These are phyloP conservation scores for Casuarina equisetifolia DNA, from an alignment of 306 rosid genomes.

Conservation along the genomic window DNA sequence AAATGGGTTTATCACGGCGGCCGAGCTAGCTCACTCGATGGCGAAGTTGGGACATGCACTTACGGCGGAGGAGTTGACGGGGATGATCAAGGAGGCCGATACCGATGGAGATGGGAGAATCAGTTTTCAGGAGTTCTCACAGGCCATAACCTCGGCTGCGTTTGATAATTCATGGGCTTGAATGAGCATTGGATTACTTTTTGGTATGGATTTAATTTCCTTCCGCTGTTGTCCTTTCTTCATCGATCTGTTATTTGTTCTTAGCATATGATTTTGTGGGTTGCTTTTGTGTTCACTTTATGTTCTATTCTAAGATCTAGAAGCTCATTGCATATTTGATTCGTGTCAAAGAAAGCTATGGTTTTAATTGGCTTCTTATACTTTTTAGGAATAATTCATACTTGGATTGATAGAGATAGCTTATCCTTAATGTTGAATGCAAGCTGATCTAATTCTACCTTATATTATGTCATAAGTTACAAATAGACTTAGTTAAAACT, in stretches of 20 bases:
- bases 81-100: conserved; percentile 91
- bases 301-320: background rate
- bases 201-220: background rate
- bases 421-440: too few species aligned
- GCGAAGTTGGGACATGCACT: conserved; percentile 82
- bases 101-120: conserved; percentile 84
- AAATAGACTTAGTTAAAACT: too few species aligned
- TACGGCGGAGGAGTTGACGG: conserved; percentile 80
- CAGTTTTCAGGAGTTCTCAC: conserved; percentile 68
- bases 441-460: background rate
- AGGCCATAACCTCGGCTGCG: conserved; percentile 83
- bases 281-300: background rate
- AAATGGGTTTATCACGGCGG: conserved; percentile 83
- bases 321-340: too few species aligned
- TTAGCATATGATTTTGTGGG: background rate
- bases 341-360: too few species aligned
- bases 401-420: too few species aligned
- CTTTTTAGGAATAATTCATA: too few species aligned
- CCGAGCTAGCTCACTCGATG: conserved; percentile 95
- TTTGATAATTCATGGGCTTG: conserved; percentile 87
- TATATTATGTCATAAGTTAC: too few species aligned
- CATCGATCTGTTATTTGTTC: background rate
- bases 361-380: too few species aligned
- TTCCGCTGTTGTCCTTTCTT: too few species aligned
- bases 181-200: conserved; percentile 1